Conservation (phyloP, 805 yeast species). For the Pichia californica region DNA sequence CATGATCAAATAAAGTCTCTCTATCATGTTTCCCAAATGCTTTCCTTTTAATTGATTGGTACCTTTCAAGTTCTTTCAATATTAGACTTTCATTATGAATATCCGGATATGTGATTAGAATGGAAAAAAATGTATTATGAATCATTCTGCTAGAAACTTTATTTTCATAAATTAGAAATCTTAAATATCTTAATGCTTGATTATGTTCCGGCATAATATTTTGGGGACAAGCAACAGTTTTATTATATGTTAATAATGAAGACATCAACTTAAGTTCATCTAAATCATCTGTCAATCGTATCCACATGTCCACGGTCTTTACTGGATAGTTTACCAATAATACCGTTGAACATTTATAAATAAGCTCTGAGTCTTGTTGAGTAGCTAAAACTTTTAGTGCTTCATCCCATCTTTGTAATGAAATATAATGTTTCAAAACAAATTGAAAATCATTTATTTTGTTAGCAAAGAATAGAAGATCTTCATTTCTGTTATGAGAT, state of each 20-base stretch:
- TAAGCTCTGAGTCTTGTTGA: conserved; percentile 39
- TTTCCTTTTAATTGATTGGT: conserved; percentile 14
- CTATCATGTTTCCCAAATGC: conserved; percentile 7
- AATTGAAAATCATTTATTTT: conserved; percentile 61
- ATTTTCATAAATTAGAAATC: conserved; percentile 42
- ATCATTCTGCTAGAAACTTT: conserved; percentile 41
- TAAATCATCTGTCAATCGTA: conserved; percentile 43
- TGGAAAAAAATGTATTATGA: conserved; percentile 64
- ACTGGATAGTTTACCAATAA: conserved; percentile 62
- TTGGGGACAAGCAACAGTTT: conserved; percentile 30
- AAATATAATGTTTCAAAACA: conserved; percentile 64
- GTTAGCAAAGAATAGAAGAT: conserved; percentile 62
- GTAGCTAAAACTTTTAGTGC: conserved; percentile 55
- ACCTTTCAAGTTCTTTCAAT: conserved; percentile 41
- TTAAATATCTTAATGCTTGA: conserved; percentile 60
- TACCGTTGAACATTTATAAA: conserved; percentile 65
- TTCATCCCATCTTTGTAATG: conserved; percentile 64
- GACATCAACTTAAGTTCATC: conserved; percentile 67
- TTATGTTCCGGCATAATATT: conserved; percentile 42
- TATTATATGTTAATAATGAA: conserved; percentile 64
- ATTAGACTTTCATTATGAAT: conserved; percentile 39
- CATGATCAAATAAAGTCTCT: conserved; percentile 53
- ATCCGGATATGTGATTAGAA: conserved; percentile 49
- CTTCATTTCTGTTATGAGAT: conserved; percentile 57
- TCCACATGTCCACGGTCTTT: conserved; percentile 74